Evolutionary conservation across 148 eudicot genomes (phyloP), one percentile per base, ranked within the genome.

Genomic region (Chenopodium formosanum): DNA sequence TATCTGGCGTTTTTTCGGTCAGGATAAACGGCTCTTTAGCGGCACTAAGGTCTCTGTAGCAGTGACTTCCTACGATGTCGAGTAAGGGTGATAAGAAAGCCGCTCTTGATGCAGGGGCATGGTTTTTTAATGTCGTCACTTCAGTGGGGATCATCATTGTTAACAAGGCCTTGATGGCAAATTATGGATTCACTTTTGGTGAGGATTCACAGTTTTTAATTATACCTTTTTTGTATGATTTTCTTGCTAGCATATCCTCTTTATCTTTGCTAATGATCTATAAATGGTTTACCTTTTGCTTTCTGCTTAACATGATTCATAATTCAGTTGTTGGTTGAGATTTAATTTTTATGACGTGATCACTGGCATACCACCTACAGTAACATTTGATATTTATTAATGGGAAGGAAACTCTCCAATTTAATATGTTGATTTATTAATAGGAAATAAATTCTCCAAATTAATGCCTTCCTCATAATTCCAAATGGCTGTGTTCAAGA

Each of bases 151-250:
- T 82, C 84, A 82, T 82, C 65, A 72, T 82, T 37, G 84, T 82
- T 52, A 82, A 82, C 84, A 82, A 82, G 79, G 80, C 84, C 13
- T 82, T 82, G n/a, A 82, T 82, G 84, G 84, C 84, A 0, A 76
- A 65, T 37, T 76, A 82, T 69, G 84, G 84, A 40, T 82, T 82
- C 58, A 82, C 84, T 27, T 82, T 82, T 76, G 84, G 84, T 82
- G 70, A 82, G 84, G 44, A 8, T 50, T 66, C 37, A 76, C 11
- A 48, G 19, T 70, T 72, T 12, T 34, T 7, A 3, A n/a, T 58
- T n/a, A 4, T 76, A 23, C 17, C 44, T 40, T 40, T 34, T 29
- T 78, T 10, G 29, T 65, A 20, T 63, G 25, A 73, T 25, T 44
- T 12, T 13, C n/a, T 65, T 63, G 31, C 23, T 23, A 2, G 16